These are phyloP conservation scores for Cetradonia linearis DNA, from an alignment of 495 filamentous ascomycete genomes.

Conservation along the genomic window DNA sequence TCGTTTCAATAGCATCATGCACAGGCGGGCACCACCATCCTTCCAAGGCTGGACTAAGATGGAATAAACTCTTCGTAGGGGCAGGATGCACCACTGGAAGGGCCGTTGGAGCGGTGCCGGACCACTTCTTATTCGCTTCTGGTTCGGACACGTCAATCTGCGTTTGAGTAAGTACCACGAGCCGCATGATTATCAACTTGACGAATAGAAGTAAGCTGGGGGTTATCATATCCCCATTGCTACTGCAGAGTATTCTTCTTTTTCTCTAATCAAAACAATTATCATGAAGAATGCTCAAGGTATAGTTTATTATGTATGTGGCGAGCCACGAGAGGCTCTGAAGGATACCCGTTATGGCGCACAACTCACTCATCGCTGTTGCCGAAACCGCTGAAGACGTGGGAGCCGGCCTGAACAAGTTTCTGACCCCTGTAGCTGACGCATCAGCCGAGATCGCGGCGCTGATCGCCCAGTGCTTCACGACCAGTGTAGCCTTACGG, in stretches of 20 bases:
- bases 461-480: constrained; percentile 45
- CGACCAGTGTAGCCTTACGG: constrained; percentile 41
- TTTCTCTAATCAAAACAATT: background rate
- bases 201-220: background rate
- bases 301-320: background rate
- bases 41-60: constrained; percentile 9
- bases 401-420: constrained; percentile 42
- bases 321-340: constrained; percentile 3
- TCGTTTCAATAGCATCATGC: constrained; percentile 11
- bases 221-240: background rate
- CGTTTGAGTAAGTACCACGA: constrained; percentile 13
- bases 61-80: background rate
- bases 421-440: constrained; percentile 43
- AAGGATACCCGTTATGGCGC: constrained; percentile 30
- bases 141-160: constrained; percentile 26
- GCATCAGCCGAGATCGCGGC: constrained; percentile 45
- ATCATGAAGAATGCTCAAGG: constrained; percentile 8
- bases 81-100: constrained; percentile 8
- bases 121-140: constrained; percentile 8
- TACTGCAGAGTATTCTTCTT: background rate
- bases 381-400: constrained; percentile 45
- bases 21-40: constrained; percentile 7
- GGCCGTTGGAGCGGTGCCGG: constrained; percentile 5
- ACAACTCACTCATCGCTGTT: constrained; percentile 32
- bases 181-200: constrained; percentile 9